These are phyloP conservation scores for Oryza glaberrima DNA, from an alignment of 176 grass and related monocot species.

Conservation along the genomic window DNA sequence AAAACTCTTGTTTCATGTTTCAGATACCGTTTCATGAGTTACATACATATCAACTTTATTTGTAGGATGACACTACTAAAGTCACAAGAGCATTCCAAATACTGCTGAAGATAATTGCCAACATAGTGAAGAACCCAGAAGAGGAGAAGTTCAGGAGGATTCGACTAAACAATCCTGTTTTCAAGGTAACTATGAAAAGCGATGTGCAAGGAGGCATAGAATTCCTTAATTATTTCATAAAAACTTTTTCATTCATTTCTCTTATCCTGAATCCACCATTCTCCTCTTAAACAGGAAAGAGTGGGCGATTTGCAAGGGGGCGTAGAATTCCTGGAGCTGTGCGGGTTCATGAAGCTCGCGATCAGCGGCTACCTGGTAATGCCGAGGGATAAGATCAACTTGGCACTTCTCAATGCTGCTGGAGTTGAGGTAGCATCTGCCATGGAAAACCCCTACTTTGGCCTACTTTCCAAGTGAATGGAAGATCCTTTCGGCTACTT, in stretches of 20 bases:
- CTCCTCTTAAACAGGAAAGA: conserved; percentile 58
- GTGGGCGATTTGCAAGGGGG: conserved; percentile 65
- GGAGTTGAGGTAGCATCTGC: conserved; percentile 57
- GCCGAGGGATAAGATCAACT: conserved; percentile 56
- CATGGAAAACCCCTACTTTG: conserved; percentile 83
- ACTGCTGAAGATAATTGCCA: conserved; percentile 61
- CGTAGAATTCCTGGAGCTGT: conserved; percentile 81
- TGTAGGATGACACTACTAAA: conserved; percentile 59
- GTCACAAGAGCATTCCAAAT: conserved; percentile 76
- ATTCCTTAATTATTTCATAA: neutral
- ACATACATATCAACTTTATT: neutral
- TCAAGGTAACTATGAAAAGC: conserved; percentile 54
- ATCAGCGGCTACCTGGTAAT: conserved; percentile 55
- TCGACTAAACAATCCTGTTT: conserved; percentile 64
- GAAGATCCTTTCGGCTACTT: neutral
- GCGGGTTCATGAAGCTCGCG: conserved; percentile 65
- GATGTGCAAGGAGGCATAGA: neutral
- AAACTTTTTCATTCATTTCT: neutral
- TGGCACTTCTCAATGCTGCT: conserved; percentile 47
- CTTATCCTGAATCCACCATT: neutral
- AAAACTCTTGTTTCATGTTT: neutral
- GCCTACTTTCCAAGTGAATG: conserved; percentile 67
- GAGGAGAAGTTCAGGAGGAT: conserved; percentile 85
- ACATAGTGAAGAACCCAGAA: conserved; percentile 67
- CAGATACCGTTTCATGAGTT: conserved; percentile 8